Base-by-base conservation (phyloP, 352 stramenopile genomes). In the Phytophthora vignae region DNA sequence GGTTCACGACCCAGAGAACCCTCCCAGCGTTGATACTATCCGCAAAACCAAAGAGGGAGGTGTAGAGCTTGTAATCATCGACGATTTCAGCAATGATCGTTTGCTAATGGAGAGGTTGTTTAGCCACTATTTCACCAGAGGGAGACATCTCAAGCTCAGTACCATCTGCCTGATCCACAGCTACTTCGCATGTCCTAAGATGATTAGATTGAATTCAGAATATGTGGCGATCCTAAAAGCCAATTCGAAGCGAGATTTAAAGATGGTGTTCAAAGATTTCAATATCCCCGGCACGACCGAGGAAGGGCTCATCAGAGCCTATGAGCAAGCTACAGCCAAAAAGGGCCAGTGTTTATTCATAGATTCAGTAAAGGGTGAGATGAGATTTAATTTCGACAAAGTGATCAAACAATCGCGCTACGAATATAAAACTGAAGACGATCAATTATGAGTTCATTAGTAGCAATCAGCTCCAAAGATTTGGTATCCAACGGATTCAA, bases 51-150 rank as follows among this genome's bases (percentile, higher is more conserved):
- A n/a, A 15, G 42, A 31, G 17, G 54, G 49, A 9, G 55, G 61
- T 2, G 27, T 55, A 5, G 55, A 72, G 33, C 38, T 72, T 8
- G 64, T 72, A 0, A 60, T 72, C 25, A 72, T 72, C 11, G 64
- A 72, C 36, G 64, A 72, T 3, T 72, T 53, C 14, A 27, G 0
- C 1, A 62, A 72, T 50, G 49, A 72, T 0, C 5, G 36, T 0
- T n/a, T n/a, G n/a, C 49, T 72, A 15, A 59, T 44, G 29, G 31
- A 59, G 7, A 25, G 17, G 9, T 15, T 46, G 17, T 59, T 59
- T 10, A 22, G 11, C 6, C 17, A 50, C n/a, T 50, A 50, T 22
- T 50, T 50, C 8, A 50, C 44, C 8, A 15, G 44, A n/a, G 29
- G 53, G 9, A 15, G 53, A 0, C 53, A 59, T 12, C 29, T 44